phyloP scores from a whole-genome alignment of 2,329 filamentous ascomycete genomes.

The Fusarium sp. region DNA sequence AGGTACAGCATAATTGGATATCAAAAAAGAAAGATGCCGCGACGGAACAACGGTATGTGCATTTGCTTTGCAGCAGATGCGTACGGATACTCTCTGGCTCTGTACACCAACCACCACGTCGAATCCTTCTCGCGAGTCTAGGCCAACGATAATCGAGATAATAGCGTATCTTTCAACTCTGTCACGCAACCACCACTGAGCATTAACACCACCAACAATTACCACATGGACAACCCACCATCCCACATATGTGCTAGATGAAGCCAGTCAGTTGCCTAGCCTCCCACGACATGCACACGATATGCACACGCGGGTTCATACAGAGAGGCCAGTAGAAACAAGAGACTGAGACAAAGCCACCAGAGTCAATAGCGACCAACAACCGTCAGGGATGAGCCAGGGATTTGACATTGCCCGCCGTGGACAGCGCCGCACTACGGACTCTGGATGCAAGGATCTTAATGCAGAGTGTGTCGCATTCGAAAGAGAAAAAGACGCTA shows the following conservation, averaged over 20 bases:
- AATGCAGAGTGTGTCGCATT: constrained; percentile 46
- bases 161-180: constrained; percentile 36
- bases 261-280: constrained; percentile 22
- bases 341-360: constrained; percentile 16
- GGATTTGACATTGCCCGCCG: constrained; percentile 36
- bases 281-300: constrained; percentile 9
- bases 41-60: constrained; percentile 19
- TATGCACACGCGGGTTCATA: constrained; percentile 11
- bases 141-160: constrained; percentile 35
- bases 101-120: constrained; percentile 12
- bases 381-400: constrained; percentile 32
- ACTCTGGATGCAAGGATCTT: constrained; percentile 41
- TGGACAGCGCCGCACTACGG: constrained; percentile 40
- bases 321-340: neutral
- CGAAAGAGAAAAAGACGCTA: constrained; percentile 45
- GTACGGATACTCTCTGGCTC: neutral
- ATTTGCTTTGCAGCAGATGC: constrained; percentile 10
- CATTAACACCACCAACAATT: constrained; percentile 20
- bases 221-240: constrained; percentile 31
- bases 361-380: constrained; percentile 10
- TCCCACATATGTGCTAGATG: constrained; percentile 36
- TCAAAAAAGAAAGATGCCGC: constrained; percentile 23
- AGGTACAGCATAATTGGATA: constrained; percentile 9
- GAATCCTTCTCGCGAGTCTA: constrained; percentile 31
- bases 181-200: constrained; percentile 35